phyloP scores from a whole-genome alignment of 2,329 filamentous ascomycete genomes.

The Penicillium sumatraense region DNA sequence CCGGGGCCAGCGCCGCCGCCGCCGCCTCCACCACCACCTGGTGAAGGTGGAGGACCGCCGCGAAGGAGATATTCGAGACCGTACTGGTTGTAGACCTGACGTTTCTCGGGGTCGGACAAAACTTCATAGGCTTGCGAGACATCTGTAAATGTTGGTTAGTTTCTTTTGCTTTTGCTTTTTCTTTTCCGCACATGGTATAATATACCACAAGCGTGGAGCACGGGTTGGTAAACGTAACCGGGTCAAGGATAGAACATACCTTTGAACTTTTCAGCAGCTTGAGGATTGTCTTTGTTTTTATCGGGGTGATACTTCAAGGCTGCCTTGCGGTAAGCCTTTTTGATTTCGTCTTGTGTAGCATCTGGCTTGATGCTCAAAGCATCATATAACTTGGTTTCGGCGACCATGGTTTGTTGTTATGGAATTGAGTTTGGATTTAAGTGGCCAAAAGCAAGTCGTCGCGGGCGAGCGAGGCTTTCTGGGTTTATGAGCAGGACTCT shows the following conservation, averaged over 20 bases:
- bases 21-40: slow-evolving; percentile 57
- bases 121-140: slow-evolving; percentile 98
- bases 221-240: neutral
- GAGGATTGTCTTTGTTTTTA: slow-evolving; percentile 93
- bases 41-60: slow-evolving; percentile 71
- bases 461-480: neutral
- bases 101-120: slow-evolving; percentile 93
- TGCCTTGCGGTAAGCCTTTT: slow-evolving; percentile 83
- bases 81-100: slow-evolving; percentile 92
- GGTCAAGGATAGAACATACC: slow-evolving; percentile 45
- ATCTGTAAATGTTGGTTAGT: slow-evolving; percentile 55
- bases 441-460: neutral
- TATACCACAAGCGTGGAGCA: slow-evolving; percentile 3
- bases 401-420: slow-evolving; percentile 67
- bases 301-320: slow-evolving; percentile 94
- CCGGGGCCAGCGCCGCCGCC: slow-evolving; percentile 64
- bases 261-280: slow-evolving; percentile 93
- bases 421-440: slow-evolving; percentile 13
- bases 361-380: slow-evolving; percentile 76
- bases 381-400: slow-evolving; percentile 96
- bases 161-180: no score
- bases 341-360: slow-evolving; percentile 90
- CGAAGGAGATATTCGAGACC: slow-evolving; percentile 90
- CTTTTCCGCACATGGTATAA: no score
- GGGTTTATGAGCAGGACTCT: slow-evolving; percentile 13